phyloP scores from a whole-genome alignment of 768 basidiomycete species.

The Trametes elegans region DNA sequence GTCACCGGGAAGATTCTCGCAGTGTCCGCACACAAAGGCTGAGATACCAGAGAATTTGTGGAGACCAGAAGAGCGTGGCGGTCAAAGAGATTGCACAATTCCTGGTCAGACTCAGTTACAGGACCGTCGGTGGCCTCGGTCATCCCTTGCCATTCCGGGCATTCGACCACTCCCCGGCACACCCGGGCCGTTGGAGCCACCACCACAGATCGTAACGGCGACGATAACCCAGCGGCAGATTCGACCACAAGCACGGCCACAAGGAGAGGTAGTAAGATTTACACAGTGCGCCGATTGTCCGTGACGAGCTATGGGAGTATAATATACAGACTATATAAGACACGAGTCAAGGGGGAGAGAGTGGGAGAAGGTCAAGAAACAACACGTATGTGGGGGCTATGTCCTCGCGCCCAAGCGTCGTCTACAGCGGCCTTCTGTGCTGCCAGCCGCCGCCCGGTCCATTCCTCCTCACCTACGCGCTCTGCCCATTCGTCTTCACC shows the following conservation, averaged over 20 bases:
- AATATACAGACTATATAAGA: constrained; percentile 3
- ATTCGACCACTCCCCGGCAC: neutral
- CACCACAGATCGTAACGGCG: too few species aligned
- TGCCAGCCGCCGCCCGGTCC: constrained; percentile 41
- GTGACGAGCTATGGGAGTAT: neutral
- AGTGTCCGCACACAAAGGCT: neutral
- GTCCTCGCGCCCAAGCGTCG: constrained; percentile 30
- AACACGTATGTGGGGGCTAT: constrained; percentile 4
- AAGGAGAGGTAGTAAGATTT: too few species aligned
- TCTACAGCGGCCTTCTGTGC: constrained; percentile 36
- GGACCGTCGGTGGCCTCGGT: neutral
- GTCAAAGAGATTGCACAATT: neutral
- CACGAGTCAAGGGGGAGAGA: neutral
- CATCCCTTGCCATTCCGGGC: neutral
- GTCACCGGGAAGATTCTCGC: neutral
- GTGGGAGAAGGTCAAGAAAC: neutral
- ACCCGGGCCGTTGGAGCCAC: too few species aligned
- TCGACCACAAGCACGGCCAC: too few species aligned
- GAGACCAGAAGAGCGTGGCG: neutral
- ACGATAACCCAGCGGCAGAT: too few species aligned
- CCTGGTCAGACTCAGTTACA: neutral
- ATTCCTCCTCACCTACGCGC: constrained; percentile 46
- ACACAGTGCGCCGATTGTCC: too few species aligned
- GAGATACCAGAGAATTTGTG: neutral
- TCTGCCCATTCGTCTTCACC: constrained; percentile 51